Conservation (phyloP, 805 yeast species). For the Scheffersomyces ergatensis region DNA sequence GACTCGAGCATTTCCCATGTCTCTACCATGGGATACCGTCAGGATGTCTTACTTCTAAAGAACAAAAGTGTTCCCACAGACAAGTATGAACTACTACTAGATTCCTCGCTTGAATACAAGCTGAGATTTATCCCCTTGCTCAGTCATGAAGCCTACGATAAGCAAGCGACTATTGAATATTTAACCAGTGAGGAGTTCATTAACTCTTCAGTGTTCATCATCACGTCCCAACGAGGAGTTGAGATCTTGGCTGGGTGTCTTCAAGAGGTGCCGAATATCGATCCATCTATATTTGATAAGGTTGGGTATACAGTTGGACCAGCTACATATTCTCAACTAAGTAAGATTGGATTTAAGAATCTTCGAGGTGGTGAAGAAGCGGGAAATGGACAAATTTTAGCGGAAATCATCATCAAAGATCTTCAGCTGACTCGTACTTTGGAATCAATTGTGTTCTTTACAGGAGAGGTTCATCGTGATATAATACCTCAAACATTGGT, state of each 20-base stretch:
- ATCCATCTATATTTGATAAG: conserved; percentile 36
- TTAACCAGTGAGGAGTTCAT: conserved; percentile 45
- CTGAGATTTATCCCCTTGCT: conserved; percentile 73
- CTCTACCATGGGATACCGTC: not conserved
- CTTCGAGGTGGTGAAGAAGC: conserved; percentile 73
- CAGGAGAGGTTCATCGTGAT: conserved; percentile 84
- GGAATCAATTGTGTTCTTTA: conserved; percentile 63
- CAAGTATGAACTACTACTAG: conserved; percentile 53
- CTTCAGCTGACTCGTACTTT: conserved; percentile 2
- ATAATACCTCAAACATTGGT: conserved; percentile 65
- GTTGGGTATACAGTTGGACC: conserved; percentile 90
- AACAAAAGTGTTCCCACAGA: conserved; percentile 70
- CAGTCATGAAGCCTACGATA: conserved; percentile 57
- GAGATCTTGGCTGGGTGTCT: conserved; percentile 63
- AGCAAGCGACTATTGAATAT: conserved; percentile 40
- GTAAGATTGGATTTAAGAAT: conserved; percentile 59
- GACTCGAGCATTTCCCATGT: too few species aligned
- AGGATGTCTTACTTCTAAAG: conserved; percentile 56
- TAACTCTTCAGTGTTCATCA: conserved; percentile 50
- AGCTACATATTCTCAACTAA: conserved; percentile 65
- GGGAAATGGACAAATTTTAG: conserved; percentile 75
- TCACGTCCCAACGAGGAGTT: conserved; percentile 91
- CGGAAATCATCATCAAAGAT: conserved; percentile 55
- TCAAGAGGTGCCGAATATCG: conserved; percentile 14
- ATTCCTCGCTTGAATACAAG: conserved; percentile 23